A percentile compares a stretch with the other conserved stretches of the same genome.
Evolutionary conservation across 306 rosid genomes (phyloP).

Genomic region (Trifolium pratense): DNA sequence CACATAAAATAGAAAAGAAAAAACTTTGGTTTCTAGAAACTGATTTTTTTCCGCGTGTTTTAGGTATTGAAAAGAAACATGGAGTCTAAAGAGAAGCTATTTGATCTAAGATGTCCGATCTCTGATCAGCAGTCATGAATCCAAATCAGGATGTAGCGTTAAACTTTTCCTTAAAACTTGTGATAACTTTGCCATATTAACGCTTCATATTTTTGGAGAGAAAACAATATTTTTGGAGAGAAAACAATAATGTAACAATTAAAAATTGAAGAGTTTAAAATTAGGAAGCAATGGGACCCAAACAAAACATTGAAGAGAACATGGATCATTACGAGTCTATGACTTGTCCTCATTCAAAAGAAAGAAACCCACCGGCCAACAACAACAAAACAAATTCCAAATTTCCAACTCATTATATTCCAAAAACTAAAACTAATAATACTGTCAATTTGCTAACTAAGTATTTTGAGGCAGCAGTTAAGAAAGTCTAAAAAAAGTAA

Average conservation of each 20-base stretch:
- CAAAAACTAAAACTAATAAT: neutral
- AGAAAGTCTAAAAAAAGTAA: too few species aligned
- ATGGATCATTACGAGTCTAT: neutral
- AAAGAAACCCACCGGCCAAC: neutral
- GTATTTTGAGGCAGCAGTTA: too few species aligned
- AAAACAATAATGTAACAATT: neutral
- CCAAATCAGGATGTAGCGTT: too few species aligned
- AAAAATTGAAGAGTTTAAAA: neutral
- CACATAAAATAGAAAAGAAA: too few species aligned
- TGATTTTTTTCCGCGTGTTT: too few species aligned
- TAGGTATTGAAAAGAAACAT: too few species aligned
- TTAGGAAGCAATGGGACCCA: constrained; percentile 35
- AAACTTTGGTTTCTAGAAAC: too few species aligned
- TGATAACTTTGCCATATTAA: neutral
- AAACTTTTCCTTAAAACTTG: too few species aligned
- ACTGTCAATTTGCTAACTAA: neutral
- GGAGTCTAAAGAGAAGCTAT: too few species aligned
- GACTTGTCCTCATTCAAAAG: neutral
- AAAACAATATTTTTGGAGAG: neutral
- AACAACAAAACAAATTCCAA: neutral
- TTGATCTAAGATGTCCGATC: too few species aligned
- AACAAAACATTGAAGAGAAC: constrained; percentile 34
- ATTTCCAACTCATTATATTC: constrained; percentile 27
- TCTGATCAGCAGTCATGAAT: too few species aligned
- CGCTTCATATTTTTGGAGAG: neutral